Evolutionary conservation across 2,329 filamentous ascomycete species (phyloP), one percentile per base, ranked within the genome.

Genomic region (Chaetomium olivaceum): DNA sequence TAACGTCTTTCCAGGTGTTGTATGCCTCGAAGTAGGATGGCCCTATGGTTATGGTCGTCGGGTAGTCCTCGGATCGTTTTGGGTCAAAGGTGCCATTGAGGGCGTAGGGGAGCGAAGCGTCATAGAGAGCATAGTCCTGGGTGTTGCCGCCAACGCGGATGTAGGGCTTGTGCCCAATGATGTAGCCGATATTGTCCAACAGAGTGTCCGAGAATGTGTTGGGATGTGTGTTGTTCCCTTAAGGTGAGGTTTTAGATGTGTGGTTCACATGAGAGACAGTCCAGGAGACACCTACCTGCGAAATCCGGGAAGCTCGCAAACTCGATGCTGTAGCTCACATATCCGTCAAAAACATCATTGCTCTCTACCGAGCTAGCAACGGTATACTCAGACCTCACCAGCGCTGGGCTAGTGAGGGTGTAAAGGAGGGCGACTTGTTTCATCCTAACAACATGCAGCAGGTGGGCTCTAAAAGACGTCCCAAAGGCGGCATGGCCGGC

Each of bases 71-170:
- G 0, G 85, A 86, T 25, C 81, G 78, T 0, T 74, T 73, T 0
- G 79, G 78, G 63, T 87, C 79, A 60, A 83, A 77, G 2, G 80
- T 85, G 33, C 86, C 86, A 58, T 86, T 80, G 11, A 83, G 77
- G 6, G 83, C 83, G 7, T 78, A 76, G 1, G 78, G 73, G 6
- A 87, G 81, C 4, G 80, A 80, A 1, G 80, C 76, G 68, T 89
- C 81, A 74, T 86, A 89, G 46, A 89, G 78, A 5, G 85, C 85
- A 68, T 84, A 87, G 76, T 89, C 87, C 75, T 89, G 87, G 0
- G 87, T 89, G 71, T 89, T 89, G n/a, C 87, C 87, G 3, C 87
- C 87, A 1, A 89, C 85, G 19, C 87, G 80, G 63, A 89, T 83
- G 69, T 85, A 80, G 1, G 87, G 87, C 67, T 86, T 87, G 7